Base-by-base conservation (phyloP, 495 filamentous ascomycete species). In the Pseudomonodictys pantanalensis region DNA sequence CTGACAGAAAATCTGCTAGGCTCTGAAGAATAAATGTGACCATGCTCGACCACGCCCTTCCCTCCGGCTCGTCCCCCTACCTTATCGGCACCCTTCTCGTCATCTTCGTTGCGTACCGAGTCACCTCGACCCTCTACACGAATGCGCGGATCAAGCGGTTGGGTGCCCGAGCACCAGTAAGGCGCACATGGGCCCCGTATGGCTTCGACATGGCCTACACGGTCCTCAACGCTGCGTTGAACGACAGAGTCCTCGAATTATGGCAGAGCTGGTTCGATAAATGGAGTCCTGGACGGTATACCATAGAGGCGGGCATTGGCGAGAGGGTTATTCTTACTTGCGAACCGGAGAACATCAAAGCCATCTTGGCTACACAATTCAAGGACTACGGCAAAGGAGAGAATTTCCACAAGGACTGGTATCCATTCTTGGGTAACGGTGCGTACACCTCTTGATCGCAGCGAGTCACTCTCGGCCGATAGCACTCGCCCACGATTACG, bases 151-250 rank as follows among this genome's bases (percentile, higher is more conserved):
- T 62, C 23, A 4, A 25, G 17, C 38, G 43, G 25, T 62, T 73
- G 9, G 72, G 72, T 30, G 18, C 29, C 11, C 71, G 62, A 20
- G 72, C 72, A 0, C 65, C 71, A 10, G 28, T 52, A 12, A 51
- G 63, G 2, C 41, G 28, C 0, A 66, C 56, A 10, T 72, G 61
- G 23, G 22, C 66, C 9, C 72, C 72, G 25, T 70, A 44, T 46
- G 87, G 83, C 44, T 53, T 91, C 42, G 86, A 87, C 67, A 75
- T 86, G 41, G 72, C 92, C 35, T 73, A 73, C 62, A 66, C 71
- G 1, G 77, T 78, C 23, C 65, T 88, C 15, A 57, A 69, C n/a
- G 75, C 78, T 30, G 78, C 80, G 15, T 72, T 74, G 53, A 67
- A 69, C 0, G 64, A 88, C 64, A 65, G 74, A 28, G 85, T 85